Evolutionary conservation across 495 filamentous ascomycete species (phyloP), one percentile per base, ranked within the genome.

Genomic region (Achaetomiella virescens): DNA sequence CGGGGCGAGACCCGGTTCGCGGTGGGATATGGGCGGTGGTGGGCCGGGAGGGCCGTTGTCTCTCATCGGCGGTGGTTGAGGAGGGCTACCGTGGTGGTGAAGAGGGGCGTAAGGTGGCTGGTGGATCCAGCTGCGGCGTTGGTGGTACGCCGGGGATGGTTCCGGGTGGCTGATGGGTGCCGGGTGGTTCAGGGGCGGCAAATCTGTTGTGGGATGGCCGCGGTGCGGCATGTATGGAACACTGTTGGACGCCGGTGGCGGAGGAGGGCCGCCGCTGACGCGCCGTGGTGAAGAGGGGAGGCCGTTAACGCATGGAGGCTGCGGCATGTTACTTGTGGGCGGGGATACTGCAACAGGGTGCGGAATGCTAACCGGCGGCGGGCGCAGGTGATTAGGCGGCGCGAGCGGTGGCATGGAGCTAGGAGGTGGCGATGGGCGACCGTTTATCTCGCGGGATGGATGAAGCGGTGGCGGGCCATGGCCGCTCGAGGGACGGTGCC

Each of bases 321-420:
- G 71, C 0, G 61, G 59, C 48, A 76, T 67, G 41, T 71, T 67
- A 17, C 74, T 72, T 33, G 73, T 72, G n/a, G 67, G 71, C 20
- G 68, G 55, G 8, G 68, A 64, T 12, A 71, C 67, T 18, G 73
- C 65, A 29, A 63, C 57, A 45, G 71, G 62, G 52, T 74, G 64
- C 22, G 72, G 40, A 25, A 61, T 54, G 29, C 37, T 56, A 25
- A 74, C 69, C 9, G 72, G 68, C 14, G 70, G 72, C 0, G 74
- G 74, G 22, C 74, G 70, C 9, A 78, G 67, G 48, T 70, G 70
- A 22, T 70, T 70, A 45, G 70, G 67, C 60, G 72, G 66, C 51
- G 72, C 65, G 50, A 77, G 66, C 41, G 74, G 59, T 49, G 76
- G 58, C 41, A 74, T 75, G 31, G 44, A 46, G 51, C 50, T 61